Conservation (phyloP, 306 rosid genomes). For the Vicia faba region DNA sequence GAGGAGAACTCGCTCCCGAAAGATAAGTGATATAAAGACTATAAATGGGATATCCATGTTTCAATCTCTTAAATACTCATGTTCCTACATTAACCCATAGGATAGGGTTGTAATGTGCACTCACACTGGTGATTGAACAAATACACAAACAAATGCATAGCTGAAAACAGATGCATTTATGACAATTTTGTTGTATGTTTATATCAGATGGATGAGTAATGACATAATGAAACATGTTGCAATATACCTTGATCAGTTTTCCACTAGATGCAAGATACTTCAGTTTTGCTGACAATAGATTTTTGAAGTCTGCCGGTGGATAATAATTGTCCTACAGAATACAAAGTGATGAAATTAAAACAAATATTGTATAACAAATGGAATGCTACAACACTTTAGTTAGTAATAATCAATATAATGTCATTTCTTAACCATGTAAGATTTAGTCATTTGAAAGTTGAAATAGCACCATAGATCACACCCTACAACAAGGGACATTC, state of each 20-base stretch:
- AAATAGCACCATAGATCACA: neutral
- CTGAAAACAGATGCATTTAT: neutral
- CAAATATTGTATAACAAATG: constrained; percentile 2
- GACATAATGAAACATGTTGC: constrained; percentile 23
- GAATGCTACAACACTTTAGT: neutral
- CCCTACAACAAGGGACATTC: neutral
- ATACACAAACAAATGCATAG: constrained; percentile 10
- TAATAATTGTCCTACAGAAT: constrained; percentile 77
- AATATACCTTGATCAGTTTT: constrained; percentile 79
- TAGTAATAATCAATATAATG: neutral
- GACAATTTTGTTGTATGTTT: constrained; percentile 10
- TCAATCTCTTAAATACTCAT: constrained; percentile 3
- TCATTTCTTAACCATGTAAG: constrained; percentile 17
- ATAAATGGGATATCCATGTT: neutral
- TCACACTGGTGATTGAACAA: constrained; percentile 2
- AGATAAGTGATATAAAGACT: neutral
- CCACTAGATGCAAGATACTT: constrained; percentile 74
- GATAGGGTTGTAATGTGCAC: constrained; percentile 8
- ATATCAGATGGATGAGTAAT: constrained; percentile 10
- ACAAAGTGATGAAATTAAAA: constrained; percentile 32
- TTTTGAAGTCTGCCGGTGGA: constrained; percentile 84
- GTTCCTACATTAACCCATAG: constrained; percentile 12
- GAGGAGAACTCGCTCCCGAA: constrained; percentile 15
- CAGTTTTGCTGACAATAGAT: constrained; percentile 71
- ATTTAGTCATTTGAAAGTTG: constrained; percentile 14